phyloP scores from a whole-genome alignment of 768 basidiomycete genomes.

The Rhodotorula diobovata region DNA sequence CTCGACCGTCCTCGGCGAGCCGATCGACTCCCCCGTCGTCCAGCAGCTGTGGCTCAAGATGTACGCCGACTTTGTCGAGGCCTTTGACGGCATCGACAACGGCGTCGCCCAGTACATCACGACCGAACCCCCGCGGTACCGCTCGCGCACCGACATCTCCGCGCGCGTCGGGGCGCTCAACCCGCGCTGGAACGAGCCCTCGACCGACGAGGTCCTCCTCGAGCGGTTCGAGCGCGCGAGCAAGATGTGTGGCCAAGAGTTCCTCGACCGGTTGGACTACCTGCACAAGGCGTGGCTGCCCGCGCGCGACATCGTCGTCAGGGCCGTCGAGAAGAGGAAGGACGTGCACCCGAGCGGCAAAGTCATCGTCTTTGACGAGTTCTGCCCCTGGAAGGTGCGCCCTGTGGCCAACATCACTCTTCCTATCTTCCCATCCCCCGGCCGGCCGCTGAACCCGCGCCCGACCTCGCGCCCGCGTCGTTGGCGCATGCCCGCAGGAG shows the following conservation, averaged over 20 bases:
- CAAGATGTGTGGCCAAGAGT: conserved; percentile 74
- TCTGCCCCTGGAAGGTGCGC: conserved; percentile 72
- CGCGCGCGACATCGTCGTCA: conserved; percentile 69
- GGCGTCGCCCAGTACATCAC: conserved; percentile 70
- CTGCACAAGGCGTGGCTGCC: conserved; percentile 88
- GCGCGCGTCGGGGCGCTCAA: conserved; percentile 79
- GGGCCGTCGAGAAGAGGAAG: conserved; percentile 57
- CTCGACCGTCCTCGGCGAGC: conserved; percentile 56
- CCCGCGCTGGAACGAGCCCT: conserved; percentile 82
- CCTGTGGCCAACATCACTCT: conserved; percentile 10
- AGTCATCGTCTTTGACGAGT: conserved; percentile 73
- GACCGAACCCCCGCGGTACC: conserved; percentile 52
- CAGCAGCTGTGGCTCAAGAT: conserved; percentile 77
- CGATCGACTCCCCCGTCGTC: conserved; percentile 54
- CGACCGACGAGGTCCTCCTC: conserved; percentile 64
- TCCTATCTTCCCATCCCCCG: not conserved
- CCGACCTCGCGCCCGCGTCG: not conserved
- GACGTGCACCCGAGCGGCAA: conserved; percentile 65
- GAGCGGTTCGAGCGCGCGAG: conserved; percentile 81
- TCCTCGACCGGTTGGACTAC: conserved; percentile 70
- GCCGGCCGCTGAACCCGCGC: not conserved
- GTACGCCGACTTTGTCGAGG: conserved; percentile 90
- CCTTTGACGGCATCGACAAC: conserved; percentile 76
- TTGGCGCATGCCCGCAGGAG: conserved; percentile 57
- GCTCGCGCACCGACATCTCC: conserved; percentile 73